Evolutionary conservation across 495 filamentous ascomycete species (phyloP).

Genomic region (Thozetella sp.): DNA sequence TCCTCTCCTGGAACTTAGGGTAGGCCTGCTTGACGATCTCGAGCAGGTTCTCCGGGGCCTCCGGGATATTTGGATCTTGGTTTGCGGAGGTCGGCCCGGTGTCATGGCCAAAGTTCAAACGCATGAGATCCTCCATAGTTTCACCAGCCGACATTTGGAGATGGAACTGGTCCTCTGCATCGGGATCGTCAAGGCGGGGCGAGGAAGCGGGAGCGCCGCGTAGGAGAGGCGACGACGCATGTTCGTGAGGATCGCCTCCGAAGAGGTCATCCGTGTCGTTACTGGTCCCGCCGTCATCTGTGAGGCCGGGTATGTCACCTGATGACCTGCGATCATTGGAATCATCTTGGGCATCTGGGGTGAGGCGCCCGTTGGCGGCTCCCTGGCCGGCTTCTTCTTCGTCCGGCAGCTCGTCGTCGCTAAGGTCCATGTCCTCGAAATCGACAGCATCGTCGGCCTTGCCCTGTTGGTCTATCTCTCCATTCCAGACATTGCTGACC

Average conservation of each 20-base stretch:
- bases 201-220: constrained; percentile 30
- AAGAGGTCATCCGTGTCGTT: constrained; percentile 55
- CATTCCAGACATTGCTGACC: constrained; percentile 22
- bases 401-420: constrained; percentile 58
- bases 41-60: constrained; percentile 63
- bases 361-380: background rate
- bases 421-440: constrained; percentile 89
- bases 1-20: constrained; percentile 68
- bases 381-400: constrained; percentile 22
- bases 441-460: constrained; percentile 59
- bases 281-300: constrained; percentile 46
- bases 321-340: constrained; percentile 27
- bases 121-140: constrained; percentile 25
- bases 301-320: constrained; percentile 43
- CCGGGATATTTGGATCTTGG: constrained; percentile 51
- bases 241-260: constrained; percentile 28
- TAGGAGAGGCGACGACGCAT: constrained; percentile 33
- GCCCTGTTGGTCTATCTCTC: constrained; percentile 30
- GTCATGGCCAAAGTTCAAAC: constrained; percentile 47
- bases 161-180: constrained; percentile 26
- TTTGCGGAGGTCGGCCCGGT: constrained; percentile 35
- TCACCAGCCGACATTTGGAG: constrained; percentile 13
- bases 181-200: constrained; percentile 29
- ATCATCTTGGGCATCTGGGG: background rate
- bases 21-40: constrained; percentile 71